Percentiles rank a stretch among this genome's conserved stretches.
Conservation (phyloP, 805 yeast species). For the Candida lessepsii region DNA sequence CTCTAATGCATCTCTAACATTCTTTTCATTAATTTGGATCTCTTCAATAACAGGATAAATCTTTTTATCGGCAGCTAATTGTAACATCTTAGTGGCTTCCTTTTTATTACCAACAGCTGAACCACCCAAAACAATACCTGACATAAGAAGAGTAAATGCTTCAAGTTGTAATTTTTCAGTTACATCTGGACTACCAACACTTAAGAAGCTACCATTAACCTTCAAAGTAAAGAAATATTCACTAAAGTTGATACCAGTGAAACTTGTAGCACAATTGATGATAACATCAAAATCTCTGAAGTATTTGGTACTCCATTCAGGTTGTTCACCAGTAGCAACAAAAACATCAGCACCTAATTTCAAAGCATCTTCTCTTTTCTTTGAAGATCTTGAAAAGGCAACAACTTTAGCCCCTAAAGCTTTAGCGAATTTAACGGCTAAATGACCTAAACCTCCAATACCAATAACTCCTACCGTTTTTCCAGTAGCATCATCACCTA, state of each 20-base stretch:
- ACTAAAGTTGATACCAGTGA: constrained; percentile 49
- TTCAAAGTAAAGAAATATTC: constrained; percentile 41
- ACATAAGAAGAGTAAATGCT: constrained; percentile 26
- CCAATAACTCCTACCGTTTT: constrained; percentile 59
- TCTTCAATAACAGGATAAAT: constrained; percentile 38
- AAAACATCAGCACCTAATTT: constrained; percentile 31
- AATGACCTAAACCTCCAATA: constrained; percentile 67
- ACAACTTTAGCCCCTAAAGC: constrained; percentile 55
- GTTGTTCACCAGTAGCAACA: constrained; percentile 50
- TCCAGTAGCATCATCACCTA: constrained; percentile 30
- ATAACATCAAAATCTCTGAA: constrained; percentile 48
- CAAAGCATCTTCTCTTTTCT: constrained; percentile 31
- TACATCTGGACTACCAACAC: constrained; percentile 27
- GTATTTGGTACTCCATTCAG: constrained; percentile 36
- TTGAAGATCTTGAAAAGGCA: constrained; percentile 27
- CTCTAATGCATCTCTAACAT: constrained; percentile 33
- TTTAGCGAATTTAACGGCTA: constrained; percentile 57
- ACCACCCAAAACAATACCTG: constrained; percentile 29
- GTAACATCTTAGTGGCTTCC: constrained; percentile 37
- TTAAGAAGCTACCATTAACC: constrained; percentile 26
- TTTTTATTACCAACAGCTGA: constrained; percentile 35
- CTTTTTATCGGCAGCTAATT: constrained; percentile 36
- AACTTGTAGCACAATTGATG: constrained; percentile 52
- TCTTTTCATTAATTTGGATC: constrained; percentile 33
- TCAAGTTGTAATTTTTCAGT: constrained; percentile 24